phyloP scores from a whole-genome alignment of 164 flowering plant species.

The Stephania japonica region DNA sequence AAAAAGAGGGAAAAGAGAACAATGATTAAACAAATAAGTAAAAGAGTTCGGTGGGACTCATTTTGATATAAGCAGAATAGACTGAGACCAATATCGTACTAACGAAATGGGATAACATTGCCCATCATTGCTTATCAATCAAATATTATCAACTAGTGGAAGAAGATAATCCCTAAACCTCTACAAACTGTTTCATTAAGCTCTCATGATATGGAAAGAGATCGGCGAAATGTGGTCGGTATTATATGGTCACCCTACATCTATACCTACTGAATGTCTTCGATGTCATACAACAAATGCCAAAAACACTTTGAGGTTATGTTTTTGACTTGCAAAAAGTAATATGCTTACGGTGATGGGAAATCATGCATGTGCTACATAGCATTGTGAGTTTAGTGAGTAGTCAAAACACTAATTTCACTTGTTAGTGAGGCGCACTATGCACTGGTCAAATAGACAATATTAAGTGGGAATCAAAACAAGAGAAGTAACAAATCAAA shows the following conservation, averaged over 20 bases:
- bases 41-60: neutral
- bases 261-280: neutral
- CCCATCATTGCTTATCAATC: too few relatives aligned
- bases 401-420: neutral
- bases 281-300: neutral
- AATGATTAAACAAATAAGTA: neutral
- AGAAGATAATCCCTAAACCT: too few relatives aligned
- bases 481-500: neutral
- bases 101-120: too few relatives aligned
- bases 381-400: neutral
- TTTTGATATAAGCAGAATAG: too few relatives aligned
- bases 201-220: too few relatives aligned
- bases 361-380: neutral
- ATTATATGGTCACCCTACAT: neutral
- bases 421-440: neutral
- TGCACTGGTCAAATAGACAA: neutral
- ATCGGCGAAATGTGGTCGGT: too few relatives aligned
- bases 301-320: neutral
- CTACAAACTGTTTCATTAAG: too few relatives aligned
- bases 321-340: neutral
- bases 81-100: too few relatives aligned
- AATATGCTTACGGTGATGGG: neutral
- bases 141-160: too few relatives aligned
- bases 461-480: neutral
- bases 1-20: neutral